Conservation (phyloP, 805 yeast species). For the Cyberlindnera meyerae region DNA sequence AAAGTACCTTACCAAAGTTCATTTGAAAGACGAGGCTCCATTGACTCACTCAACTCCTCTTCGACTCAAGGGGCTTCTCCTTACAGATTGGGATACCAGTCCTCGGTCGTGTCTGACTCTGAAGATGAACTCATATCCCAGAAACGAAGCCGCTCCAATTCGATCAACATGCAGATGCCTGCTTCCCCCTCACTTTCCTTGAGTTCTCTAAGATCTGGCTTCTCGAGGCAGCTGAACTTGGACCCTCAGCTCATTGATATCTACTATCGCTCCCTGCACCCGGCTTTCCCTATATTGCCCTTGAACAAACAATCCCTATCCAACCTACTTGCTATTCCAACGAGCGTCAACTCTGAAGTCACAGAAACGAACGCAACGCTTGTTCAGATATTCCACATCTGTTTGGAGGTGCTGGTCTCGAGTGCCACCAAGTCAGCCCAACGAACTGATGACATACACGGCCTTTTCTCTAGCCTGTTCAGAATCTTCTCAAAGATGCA, state of each 20-base stretch:
- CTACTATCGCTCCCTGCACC: slow-evolving; percentile 43
- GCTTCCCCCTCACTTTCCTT: slow-evolving; percentile 22
- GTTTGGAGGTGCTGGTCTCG: slow-evolving; percentile 19
- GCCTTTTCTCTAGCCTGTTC: slow-evolving; percentile 13
- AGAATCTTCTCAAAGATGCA: slow-evolving; percentile 16
- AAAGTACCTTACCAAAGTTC: slow-evolving; percentile 27
- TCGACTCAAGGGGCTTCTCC: slow-evolving; percentile 15
- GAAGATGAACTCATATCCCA: slow-evolving; percentile 26
- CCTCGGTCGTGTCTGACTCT: slow-evolving; percentile 24
- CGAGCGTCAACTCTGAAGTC: slow-evolving; percentile 14
- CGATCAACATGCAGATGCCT: slow-evolving; percentile 15
- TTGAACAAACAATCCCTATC: slow-evolving; percentile 25
- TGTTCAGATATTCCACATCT: slow-evolving; percentile 15
- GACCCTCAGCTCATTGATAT: slow-evolving; percentile 35
- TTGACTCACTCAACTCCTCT: slow-evolving; percentile 21
- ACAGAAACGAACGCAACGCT: slow-evolving; percentile 18
- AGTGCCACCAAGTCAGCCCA: slow-evolving; percentile 9
- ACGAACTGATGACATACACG: slow-evolving; percentile 13
- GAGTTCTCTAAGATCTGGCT: slow-evolving; percentile 16
- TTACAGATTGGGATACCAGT: slow-evolving; percentile 16
- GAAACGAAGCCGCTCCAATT: slow-evolving; percentile 22
- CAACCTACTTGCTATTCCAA: slow-evolving; percentile 18
- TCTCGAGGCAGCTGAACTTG: slow-evolving; percentile 9
- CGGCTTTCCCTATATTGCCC: slow-evolving; percentile 35
- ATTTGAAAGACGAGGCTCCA: slow-evolving; percentile 25